Evolutionary conservation across 805 yeast species (phyloP), one percentile per base, ranked within the genome.

Genomic region (Monosporozyma aquatica): DNA sequence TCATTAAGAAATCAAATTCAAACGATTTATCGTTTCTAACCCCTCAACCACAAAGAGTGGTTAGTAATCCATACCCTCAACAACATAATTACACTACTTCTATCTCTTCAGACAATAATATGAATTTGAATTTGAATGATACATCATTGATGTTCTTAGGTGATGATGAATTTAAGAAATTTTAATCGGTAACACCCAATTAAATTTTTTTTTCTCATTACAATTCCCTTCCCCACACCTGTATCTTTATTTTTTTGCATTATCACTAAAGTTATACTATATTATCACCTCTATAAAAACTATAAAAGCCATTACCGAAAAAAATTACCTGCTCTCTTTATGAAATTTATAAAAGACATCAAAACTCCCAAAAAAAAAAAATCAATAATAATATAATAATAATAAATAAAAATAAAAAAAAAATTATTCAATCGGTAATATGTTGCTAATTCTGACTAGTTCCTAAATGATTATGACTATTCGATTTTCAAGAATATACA

Each of bases 41-140:
- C 21, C 28, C 38, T 11, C 44, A 43, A n/a, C 44, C 40, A 37
- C 45, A 44, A 48, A 49, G 56, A 48, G 43, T 51, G 18, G 43
- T 50, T 13, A 49, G 55, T 37, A 51, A 51, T 40, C 55, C 56
- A n/a, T 51, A 40, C 37, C 50, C 50, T 30, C 44, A 46, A 22
- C 47, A 45, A 20, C 24, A 22, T 15, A 36, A 36, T 15, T 30
- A 14, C 11, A 30, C 14, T 30, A 15, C 37, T 14, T 35, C 22
- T 32, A 37, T 15, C 24, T 30, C 15, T 15, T 23, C 41, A 9
- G 26, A 33, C 14, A 29, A 9, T 25, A 41, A 28, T 7, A 23
- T 23, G 18, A 23, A 22, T 24, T 29, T 15, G 7, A 32, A 20
- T 23, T 9, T 23, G n/a, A 35, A 36, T 20, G 30, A 34, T 30